Evolutionary conservation across 371 early-diverging fungal species (phyloP).

Genomic region (Amoeboradix gromovi): DNA sequence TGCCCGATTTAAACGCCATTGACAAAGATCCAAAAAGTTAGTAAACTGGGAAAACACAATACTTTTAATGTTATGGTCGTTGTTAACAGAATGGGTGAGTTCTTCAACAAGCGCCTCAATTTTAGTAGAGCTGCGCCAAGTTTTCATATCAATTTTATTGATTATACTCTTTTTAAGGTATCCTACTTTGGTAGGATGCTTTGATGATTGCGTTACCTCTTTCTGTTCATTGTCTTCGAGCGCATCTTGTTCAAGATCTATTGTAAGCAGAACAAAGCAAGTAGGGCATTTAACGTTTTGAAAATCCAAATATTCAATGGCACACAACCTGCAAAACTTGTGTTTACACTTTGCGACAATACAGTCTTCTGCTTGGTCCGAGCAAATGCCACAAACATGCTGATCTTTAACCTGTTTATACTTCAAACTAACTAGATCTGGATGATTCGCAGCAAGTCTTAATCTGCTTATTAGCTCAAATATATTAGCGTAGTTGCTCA

Average conservation of each 20-base stretch:
- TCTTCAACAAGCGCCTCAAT: constrained; percentile 78
- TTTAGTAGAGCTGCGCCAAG: constrained; percentile 26
- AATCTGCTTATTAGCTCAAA: constrained; percentile 19
- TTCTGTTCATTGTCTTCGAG: too few species aligned
- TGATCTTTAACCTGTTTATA: constrained; percentile 8
- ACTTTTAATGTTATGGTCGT: constrained; percentile 49
- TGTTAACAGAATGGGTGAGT: constrained; percentile 34
- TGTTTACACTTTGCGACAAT: constrained; percentile 71
- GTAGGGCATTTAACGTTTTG: constrained; percentile 38
- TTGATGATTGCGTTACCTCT: too few species aligned
- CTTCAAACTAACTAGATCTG: constrained; percentile 29
- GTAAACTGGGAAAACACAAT: constrained; percentile 75
- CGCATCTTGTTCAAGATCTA: constrained; percentile 42
- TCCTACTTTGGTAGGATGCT: too few species aligned
- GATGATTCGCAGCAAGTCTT: constrained; percentile 54
- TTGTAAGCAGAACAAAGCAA: constrained; percentile 43
- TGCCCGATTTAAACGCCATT: constrained; percentile 73
- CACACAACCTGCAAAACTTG: constrained; percentile 42
- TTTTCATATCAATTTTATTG: constrained; percentile 57
- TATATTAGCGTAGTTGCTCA: constrained; percentile 80
- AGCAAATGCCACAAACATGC: constrained; percentile 65
- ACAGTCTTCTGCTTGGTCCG: constrained; percentile 61
- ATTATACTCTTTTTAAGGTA: constrained; percentile 46
- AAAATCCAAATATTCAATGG: constrained; percentile 12
- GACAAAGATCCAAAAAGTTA: constrained; percentile 62